Evolutionary conservation across 768 basidiomycete genomes (phyloP).

Genomic region (Serendipita sp.): DNA sequence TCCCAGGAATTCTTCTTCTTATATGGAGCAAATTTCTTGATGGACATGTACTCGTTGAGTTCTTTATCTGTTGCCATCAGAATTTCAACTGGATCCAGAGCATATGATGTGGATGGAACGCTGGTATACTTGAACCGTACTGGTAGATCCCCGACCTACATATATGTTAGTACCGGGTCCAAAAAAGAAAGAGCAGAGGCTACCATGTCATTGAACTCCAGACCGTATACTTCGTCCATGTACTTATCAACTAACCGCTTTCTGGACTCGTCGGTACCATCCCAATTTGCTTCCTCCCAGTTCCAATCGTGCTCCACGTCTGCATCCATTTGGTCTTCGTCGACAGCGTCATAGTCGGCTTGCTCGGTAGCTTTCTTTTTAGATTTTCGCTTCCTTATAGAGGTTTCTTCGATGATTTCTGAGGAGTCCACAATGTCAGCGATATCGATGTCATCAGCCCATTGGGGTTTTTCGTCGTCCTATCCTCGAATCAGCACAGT

Average conservation of each 20-base stretch:
- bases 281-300: conserved; percentile 43
- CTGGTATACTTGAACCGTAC: conserved; percentile 89
- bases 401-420: conserved; percentile 21
- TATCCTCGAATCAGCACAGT: conserved; percentile 5
- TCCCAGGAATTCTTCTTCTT: conserved; percentile 52
- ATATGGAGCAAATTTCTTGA: conserved; percentile 88
- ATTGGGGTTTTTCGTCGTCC: conserved; percentile 56
- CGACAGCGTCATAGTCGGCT: conserved; percentile 32
- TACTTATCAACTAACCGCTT: conserved; percentile 70
- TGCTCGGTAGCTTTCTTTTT: conserved; percentile 32
- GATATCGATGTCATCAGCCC: conserved; percentile 84
- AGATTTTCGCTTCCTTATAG: conserved; percentile 36
- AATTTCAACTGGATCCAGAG: conserved; percentile 70
- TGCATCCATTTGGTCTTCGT: conserved; percentile 35
- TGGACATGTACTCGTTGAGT: conserved; percentile 75
- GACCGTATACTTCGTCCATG: conserved; percentile 76
- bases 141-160: conserved; percentile 70
- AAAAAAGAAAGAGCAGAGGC: conserved; percentile 16
- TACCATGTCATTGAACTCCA: conserved; percentile 95
- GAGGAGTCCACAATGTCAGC: conserved; percentile 34
- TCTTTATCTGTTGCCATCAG: conserved; percentile 84
- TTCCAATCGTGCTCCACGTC: conserved; percentile 37
- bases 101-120: conserved; percentile 42
- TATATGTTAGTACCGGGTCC: conserved; percentile 2
- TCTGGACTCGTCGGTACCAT: conserved; percentile 80